A percentile compares a stretch with the other conserved stretches of the same genome.
Evolutionary conservation across 2,329 filamentous ascomycete species (phyloP).

Genomic region (Hymenoscyphus albidus): DNA sequence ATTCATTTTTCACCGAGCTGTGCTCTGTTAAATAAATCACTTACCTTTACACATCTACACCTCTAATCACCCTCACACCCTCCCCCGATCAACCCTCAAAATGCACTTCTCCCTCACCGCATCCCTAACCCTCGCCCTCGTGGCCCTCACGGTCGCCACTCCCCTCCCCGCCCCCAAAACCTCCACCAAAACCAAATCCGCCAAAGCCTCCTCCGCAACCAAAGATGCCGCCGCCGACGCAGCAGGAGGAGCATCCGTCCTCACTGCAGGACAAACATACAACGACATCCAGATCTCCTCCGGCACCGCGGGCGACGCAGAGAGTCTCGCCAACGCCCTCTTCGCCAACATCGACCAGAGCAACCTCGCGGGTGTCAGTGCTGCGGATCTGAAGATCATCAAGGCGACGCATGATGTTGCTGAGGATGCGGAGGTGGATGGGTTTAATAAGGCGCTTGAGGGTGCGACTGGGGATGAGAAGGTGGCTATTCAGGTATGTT

Average conservation of each 20-base stretch:
- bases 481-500: slow-evolving; percentile 44
- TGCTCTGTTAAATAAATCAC: slow-evolving; percentile 25
- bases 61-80: slow-evolving; percentile 13
- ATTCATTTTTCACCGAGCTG: slow-evolving; percentile 26
- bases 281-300: slow-evolving; percentile 46
- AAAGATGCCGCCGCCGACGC: not conserved
- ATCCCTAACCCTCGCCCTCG: slow-evolving; percentile 26
- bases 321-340: slow-evolving; percentile 42
- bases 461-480: slow-evolving; percentile 44
- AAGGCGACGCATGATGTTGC: slow-evolving; percentile 49
- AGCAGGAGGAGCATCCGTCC: slow-evolving; percentile 30
- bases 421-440: slow-evolving; percentile 50
- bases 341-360: slow-evolving; percentile 40
- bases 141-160: slow-evolving; percentile 30
- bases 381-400: slow-evolving; percentile 47
- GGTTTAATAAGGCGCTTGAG: slow-evolving; percentile 52
- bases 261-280: slow-evolving; percentile 38
- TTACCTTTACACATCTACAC: slow-evolving; percentile 24
- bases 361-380: slow-evolving; percentile 42
- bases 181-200: slow-evolving; percentile 15
- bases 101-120: slow-evolving; percentile 37
- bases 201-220: slow-evolving; percentile 13
- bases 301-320: slow-evolving; percentile 44
- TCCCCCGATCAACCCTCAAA: slow-evolving; percentile 12
- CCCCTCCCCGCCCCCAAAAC: slow-evolving; percentile 27